A percentile compares a stretch with the other conserved stretches of the same genome.
Conservation (phyloP, 139 green algal species). For the Chlamydomonas urium region DNA sequence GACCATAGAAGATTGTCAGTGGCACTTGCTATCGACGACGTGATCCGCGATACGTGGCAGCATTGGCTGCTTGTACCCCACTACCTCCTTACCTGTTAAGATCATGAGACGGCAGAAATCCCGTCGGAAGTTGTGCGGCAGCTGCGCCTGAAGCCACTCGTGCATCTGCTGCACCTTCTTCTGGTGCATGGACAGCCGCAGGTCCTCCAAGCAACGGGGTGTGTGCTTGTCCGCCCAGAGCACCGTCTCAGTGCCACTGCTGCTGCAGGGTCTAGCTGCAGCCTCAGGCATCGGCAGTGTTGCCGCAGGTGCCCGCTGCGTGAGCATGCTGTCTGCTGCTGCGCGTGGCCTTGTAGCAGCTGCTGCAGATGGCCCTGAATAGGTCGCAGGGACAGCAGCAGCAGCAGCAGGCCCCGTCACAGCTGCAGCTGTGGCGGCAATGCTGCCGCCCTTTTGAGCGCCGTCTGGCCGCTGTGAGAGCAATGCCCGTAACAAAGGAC, state of each 20-base stretch:
- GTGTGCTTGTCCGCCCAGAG: constrained; percentile 54
- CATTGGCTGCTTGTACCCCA: constrained; percentile 1
- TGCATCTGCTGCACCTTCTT: constrained; percentile 55
- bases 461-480: too few species aligned
- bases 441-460: background rate
- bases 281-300: background rate
- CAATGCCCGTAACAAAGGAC: too few species aligned
- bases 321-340: background rate
- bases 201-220: constrained; percentile 37
- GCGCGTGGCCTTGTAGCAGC: background rate
- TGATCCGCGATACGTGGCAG: background rate
- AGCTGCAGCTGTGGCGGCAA: background rate
- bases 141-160: background rate
- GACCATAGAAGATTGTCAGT: too few species aligned
- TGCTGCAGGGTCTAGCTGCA: background rate
- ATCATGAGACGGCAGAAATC: constrained; percentile 13
- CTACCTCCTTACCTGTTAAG: constrained; percentile 2
- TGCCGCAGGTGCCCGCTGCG: background rate
- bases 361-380: background rate
- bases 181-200: constrained; percentile 52
- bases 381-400: background rate
- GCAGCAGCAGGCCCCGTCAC: background rate
- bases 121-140: background rate
- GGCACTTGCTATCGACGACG: background rate
- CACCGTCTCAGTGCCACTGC: background rate